phyloP scores from a whole-genome alignment of 1,284 basidiomycete genomes.

The Golubevia sp. region DNA sequence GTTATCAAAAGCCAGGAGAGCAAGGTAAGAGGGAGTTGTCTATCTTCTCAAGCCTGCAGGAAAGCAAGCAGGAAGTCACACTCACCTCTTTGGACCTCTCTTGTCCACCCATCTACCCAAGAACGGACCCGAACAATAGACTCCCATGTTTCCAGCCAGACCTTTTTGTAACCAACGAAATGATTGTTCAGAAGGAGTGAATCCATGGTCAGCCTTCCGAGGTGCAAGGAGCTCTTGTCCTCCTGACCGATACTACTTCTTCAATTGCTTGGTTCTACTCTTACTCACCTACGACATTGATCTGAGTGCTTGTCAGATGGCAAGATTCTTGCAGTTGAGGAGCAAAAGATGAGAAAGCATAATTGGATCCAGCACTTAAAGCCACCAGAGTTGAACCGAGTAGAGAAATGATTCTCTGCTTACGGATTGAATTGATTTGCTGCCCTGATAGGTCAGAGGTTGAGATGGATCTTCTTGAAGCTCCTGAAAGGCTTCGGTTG shows the following conservation, averaged over 20 bases:
- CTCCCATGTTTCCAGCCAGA: conserved; percentile 55
- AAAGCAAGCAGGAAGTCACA: conserved; percentile 5
- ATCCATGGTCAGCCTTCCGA: too few species aligned
- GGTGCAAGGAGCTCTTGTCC: too few species aligned
- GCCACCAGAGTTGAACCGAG: conserved; percentile 45
- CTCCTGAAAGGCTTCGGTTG: too few species aligned
- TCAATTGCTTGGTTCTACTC: too few species aligned
- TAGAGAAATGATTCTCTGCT: conserved; percentile 26
- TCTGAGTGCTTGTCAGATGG: conserved; percentile 51
- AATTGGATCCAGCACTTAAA: conserved; percentile 54
- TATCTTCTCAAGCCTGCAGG: too few species aligned
- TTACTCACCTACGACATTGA: conserved; percentile 44
- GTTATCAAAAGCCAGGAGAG: conserved; percentile 7
- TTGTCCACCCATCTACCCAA: conserved; percentile 55
- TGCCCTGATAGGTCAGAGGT: too few species aligned
- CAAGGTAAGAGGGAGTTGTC: neutral
- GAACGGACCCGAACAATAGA: conserved; percentile 53
- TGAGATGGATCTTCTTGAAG: too few species aligned
- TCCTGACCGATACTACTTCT: too few species aligned
- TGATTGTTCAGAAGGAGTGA: too few species aligned
- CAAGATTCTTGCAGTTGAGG: conserved; percentile 53
- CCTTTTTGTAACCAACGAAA: conserved; percentile 5
- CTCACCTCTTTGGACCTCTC: conserved; percentile 36
- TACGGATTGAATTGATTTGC: too few species aligned
- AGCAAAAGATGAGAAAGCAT: conserved; percentile 56